phyloP scores from a whole-genome alignment of 176 grass and related monocot genomes.

The Tuctoria greenei region DNA sequence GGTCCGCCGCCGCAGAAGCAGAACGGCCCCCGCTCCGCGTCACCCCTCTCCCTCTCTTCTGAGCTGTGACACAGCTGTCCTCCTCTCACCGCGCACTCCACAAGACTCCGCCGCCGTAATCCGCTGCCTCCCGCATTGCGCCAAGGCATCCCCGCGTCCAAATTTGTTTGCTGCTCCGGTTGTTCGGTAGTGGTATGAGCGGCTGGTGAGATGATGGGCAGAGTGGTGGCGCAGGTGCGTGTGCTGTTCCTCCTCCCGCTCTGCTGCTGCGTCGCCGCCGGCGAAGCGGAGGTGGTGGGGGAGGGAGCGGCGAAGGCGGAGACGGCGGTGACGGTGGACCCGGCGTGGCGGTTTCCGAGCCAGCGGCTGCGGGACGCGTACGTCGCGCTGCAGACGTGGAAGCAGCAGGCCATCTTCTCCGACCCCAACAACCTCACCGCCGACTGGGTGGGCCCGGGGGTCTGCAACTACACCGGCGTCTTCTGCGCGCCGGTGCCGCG shows the following conservation, averaged over 20 bases:
- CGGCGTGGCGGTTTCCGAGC: constrained; percentile 59
- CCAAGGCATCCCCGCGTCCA: background rate
- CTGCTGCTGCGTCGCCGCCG: constrained; percentile 27
- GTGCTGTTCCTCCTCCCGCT: background rate
- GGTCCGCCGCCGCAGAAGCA: constrained; percentile 21
- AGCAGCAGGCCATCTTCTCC: constrained; percentile 76
- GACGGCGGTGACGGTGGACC: constrained; percentile 56
- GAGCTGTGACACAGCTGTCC: constrained; percentile 59
- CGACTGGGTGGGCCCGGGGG: constrained; percentile 55
- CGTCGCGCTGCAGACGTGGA: constrained; percentile 68
- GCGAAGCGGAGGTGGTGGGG: constrained; percentile 38
- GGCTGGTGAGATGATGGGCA: constrained; percentile 30
- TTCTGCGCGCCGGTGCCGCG: constrained; percentile 44
- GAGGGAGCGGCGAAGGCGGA: constrained; percentile 18
- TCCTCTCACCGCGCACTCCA: constrained; percentile 42
- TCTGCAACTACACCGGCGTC: constrained; percentile 62
- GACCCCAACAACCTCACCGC: constrained; percentile 61
- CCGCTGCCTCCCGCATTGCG: constrained; percentile 14
- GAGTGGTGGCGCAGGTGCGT: background rate
- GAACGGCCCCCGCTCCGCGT: constrained; percentile 28
- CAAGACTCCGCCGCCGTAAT: constrained; percentile 21
- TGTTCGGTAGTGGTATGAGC: background rate
- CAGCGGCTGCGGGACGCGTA: constrained; percentile 55
- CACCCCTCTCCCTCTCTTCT: background rate
- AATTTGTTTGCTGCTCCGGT: background rate